These are phyloP conservation scores for Jaltomata sinuosa DNA, from an alignment of 257 asterid species.

Conservation along the genomic window DNA sequence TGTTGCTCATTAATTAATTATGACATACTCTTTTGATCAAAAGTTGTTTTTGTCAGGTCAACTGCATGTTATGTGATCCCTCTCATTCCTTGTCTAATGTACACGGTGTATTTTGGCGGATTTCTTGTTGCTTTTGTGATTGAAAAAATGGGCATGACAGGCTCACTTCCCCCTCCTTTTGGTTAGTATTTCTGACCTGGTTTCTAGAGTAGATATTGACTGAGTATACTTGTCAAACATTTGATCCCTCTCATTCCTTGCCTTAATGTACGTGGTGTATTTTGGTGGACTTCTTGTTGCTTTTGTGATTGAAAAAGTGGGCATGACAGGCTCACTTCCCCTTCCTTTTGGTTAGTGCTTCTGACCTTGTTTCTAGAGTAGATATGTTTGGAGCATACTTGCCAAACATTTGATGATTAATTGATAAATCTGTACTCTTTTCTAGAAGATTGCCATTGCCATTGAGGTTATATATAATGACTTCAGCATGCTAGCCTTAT, in stretches of 20 bases:
- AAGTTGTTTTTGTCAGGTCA: constrained; percentile 55
- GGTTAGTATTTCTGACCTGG: constrained; percentile 43
- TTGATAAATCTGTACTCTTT: not conserved
- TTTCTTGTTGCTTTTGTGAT: constrained; percentile 66
- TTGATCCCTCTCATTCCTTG: constrained; percentile 55
- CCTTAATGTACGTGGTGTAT: constrained; percentile 56
- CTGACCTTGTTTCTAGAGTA: not conserved
- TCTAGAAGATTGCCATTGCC: not conserved
- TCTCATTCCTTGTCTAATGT: constrained; percentile 63
- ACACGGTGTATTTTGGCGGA: constrained; percentile 87
- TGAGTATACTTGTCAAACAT: not conserved
- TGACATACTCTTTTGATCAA: constrained; percentile 15
- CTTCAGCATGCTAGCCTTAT: not conserved
- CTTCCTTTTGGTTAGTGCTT: constrained; percentile 74
- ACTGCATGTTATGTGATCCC: constrained; percentile 65
- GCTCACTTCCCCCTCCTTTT: constrained; percentile 88
- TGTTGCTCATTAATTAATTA: not conserved
- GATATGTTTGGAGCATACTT: not conserved
- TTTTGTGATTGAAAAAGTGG: constrained; percentile 93
- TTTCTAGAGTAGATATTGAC: not conserved
- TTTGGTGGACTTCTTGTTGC: constrained; percentile 77
- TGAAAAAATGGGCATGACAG: constrained; percentile 98
- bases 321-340: constrained; percentile 83
- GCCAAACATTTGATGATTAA: not conserved
- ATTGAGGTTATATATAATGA: not conserved